phyloP scores from a whole-genome alignment of 331 rosid species.

The Erythrophleum ivorense region DNA sequence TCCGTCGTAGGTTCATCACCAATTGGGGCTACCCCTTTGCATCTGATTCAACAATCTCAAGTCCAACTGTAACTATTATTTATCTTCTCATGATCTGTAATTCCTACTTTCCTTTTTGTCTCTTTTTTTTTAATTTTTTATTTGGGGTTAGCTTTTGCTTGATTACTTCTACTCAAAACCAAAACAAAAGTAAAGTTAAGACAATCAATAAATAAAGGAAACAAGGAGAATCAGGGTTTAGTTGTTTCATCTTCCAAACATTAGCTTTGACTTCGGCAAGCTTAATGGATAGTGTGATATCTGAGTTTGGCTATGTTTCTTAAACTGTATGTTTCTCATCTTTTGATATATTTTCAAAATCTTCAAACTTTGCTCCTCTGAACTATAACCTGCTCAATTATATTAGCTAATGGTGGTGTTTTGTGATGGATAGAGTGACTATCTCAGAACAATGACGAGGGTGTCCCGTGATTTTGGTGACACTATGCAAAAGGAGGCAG shows the following conservation, averaged over 20 bases:
- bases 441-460: constrained; percentile 73
- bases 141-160: constrained; percentile 34
- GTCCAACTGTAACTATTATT: constrained; percentile 36
- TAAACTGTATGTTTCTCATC: constrained; percentile 9
- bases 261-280: constrained; percentile 41
- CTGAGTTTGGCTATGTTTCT: constrained; percentile 33
- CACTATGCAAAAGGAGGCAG: constrained; percentile 76
- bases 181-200: neutral
- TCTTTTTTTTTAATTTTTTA: neutral
- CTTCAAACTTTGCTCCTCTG: neutral
- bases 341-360: neutral
- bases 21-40: constrained; percentile 41
- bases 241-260: constrained; percentile 33
- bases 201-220: constrained; percentile 22
- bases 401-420: constrained; percentile 20
- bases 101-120: constrained; percentile 46
- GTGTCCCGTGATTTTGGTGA: constrained; percentile 77
- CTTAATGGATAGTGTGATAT: constrained; percentile 36
- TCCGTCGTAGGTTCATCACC: constrained; percentile 44
- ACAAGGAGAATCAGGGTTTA: constrained; percentile 44
- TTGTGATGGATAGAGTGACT: constrained; percentile 54
- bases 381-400: constrained; percentile 15
- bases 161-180: constrained; percentile 29
- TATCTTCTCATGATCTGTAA: constrained; percentile 57
- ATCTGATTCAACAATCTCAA: constrained; percentile 64